These are phyloP conservation scores for Globisporangium paddicum DNA, from an alignment of 352 stramenopile genomes.

Conservation along the genomic window DNA sequence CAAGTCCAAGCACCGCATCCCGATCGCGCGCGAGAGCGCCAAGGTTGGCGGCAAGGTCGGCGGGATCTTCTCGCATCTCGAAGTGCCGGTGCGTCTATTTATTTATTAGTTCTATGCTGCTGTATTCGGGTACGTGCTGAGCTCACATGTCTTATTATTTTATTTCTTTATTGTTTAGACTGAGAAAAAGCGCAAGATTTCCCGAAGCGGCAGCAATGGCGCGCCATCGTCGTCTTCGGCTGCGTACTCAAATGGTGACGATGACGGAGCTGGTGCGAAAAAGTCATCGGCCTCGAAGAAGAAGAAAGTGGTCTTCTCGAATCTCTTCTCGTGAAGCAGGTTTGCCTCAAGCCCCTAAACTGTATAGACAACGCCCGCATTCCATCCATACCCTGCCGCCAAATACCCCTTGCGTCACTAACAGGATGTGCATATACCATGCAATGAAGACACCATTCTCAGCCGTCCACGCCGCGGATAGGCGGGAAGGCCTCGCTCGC, in stretches of 20 bases:
- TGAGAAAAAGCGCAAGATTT: conserved; percentile 64
- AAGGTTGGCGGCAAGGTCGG: conserved; percentile 71
- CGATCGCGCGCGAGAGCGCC: conserved; percentile 38
- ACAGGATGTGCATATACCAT: no score
- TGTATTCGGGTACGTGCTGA: not conserved
- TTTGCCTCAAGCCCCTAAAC: not conserved
- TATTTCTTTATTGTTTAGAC: conserved; percentile 19
- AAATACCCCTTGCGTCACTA: no score
- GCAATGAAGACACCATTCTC: not conserved
- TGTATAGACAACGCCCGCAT: conserved; percentile 1
- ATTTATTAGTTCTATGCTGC: not conserved
- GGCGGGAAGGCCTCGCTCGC: conserved; percentile 4
- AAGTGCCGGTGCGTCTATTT: conserved; percentile 38
- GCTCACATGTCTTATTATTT: not conserved
- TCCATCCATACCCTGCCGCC: no score
- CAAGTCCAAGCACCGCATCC: conserved; percentile 68
- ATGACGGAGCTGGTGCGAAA: conserved; percentile 13
- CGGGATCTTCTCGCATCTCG: conserved; percentile 81
- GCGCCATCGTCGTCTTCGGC: not conserved
- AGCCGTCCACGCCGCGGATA: not conserved
- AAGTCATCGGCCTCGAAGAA: conserved; percentile 41
- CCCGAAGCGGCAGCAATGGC: conserved; percentile 6
- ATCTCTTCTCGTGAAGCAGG: conserved; percentile 47
- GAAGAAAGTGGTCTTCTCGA: conserved; percentile 82
- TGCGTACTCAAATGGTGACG: conserved; percentile 7